Percentiles rank a stretch among this genome's conserved stretches.
Conservation (phyloP, 331 rosid species). For the Pyrus hybrid region DNA sequence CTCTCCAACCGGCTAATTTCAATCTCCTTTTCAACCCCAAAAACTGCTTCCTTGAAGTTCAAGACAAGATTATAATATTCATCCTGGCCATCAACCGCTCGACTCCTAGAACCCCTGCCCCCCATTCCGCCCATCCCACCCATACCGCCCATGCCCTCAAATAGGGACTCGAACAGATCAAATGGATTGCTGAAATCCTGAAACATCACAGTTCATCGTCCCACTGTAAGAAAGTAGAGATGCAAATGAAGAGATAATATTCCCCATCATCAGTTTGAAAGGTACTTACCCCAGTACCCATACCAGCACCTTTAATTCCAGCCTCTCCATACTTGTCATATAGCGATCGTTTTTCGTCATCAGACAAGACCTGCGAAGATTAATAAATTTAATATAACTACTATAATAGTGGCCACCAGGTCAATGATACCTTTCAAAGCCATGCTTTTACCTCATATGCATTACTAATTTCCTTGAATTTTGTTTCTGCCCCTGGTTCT, state of each 20-base stretch:
- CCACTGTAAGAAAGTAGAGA: constrained; percentile 1
- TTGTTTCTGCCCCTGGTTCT: constrained; percentile 76
- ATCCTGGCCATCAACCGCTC: constrained; percentile 89
- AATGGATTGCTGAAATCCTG: constrained; percentile 97
- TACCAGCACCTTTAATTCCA: constrained; percentile 87
- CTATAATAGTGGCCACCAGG: constrained; percentile 5
- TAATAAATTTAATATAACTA: background rate
- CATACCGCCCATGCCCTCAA: constrained; percentile 39
- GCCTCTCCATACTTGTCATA: constrained; percentile 97
- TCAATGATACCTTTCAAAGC: constrained; percentile 3
- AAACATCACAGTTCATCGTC: constrained; percentile 11
- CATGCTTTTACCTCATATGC: constrained; percentile 79
- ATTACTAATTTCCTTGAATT: constrained; percentile 89
- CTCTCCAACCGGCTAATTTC: constrained; percentile 85
- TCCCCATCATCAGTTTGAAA: constrained; percentile 10
- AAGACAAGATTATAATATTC: constrained; percentile 80
- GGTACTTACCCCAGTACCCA: constrained; percentile 80
- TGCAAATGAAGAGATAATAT: background rate
- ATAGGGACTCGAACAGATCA: constrained; percentile 85
- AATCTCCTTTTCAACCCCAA: constrained; percentile 94
- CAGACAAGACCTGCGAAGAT: constrained; percentile 80
- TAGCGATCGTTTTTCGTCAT: constrained; percentile 82
- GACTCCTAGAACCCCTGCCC: constrained; percentile 63
- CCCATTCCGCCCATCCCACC: constrained; percentile 48
- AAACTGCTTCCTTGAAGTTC: constrained; percentile 92